Conservation (phyloP, 2,329 filamentous ascomycete genomes). For the Ceratocystis cacaofunesta region DNA sequence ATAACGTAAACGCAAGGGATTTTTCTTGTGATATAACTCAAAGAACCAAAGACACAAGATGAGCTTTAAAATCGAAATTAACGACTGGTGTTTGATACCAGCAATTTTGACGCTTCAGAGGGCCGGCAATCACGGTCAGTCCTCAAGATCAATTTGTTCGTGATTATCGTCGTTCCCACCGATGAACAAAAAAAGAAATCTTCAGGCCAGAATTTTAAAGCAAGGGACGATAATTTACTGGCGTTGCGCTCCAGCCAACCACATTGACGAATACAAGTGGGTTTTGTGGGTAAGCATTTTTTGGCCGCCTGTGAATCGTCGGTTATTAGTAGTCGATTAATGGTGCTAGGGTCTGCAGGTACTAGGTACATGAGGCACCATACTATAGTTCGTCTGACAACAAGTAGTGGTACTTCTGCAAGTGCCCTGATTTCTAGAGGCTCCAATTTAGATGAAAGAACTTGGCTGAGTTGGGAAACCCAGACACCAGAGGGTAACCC, state of each 20-base stretch:
- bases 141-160: background rate
- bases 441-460: background rate
- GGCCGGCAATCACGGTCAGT: background rate
- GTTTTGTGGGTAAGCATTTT: constrained; percentile 26
- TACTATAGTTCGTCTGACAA: too few relatives aligned
- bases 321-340: constrained; percentile 15
- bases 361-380: background rate
- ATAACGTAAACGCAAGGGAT: background rate
- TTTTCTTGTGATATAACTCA: background rate
- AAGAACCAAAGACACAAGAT: background rate
- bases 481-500: too few relatives aligned
- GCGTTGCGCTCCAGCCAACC: constrained; percentile 1
- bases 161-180: background rate
- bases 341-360: background rate
- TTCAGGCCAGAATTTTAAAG: constrained; percentile 3
- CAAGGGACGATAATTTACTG: background rate
- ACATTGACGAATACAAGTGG: background rate
- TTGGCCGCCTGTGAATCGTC: constrained; percentile 28
- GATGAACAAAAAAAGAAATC: background rate
- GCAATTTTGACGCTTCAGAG: background rate
- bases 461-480: background rate
- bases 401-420: background rate
- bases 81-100: background rate
- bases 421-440: background rate
- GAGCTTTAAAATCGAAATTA: background rate